Percentiles rank a stretch among this genome's conserved stretches.
Conservation (phyloP, 495 filamentous ascomycete species). For the Hyaloscypha bicolor region DNA sequence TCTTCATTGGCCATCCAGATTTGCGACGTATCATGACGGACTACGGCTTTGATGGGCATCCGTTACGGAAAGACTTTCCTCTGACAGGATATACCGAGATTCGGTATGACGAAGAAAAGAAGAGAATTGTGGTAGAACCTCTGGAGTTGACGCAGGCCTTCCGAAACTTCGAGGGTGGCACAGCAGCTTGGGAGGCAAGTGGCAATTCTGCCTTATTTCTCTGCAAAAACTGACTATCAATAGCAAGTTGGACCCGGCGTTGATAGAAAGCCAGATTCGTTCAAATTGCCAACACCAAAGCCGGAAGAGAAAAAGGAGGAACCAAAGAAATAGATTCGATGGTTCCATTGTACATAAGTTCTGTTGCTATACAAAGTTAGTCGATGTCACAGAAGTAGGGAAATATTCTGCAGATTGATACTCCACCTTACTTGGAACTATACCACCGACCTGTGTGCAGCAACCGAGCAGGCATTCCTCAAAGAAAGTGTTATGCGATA, state of each 20-base stretch:
- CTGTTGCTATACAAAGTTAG: neutral
- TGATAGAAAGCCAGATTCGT: slow-evolving; percentile 81
- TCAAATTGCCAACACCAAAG: slow-evolving; percentile 94
- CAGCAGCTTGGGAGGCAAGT: slow-evolving; percentile 61
- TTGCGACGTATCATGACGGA: slow-evolving; percentile 98
- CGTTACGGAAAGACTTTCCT: slow-evolving; percentile 96
- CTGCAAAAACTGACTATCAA: slow-evolving; percentile 16
- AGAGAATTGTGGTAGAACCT: slow-evolving; percentile 96
- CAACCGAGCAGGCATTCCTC: no score
- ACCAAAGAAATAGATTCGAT: slow-evolving; percentile 76
- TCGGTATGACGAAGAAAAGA: slow-evolving; percentile 98
- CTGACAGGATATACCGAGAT: slow-evolving; percentile 99
- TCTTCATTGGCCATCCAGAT: slow-evolving; percentile 95
- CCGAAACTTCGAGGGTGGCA: slow-evolving; percentile 94
- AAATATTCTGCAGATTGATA: neutral
- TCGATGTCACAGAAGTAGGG: neutral
- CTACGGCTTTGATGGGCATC: slow-evolving; percentile 98
- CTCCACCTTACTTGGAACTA: neutral
- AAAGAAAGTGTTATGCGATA: no score
- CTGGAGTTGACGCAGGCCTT: slow-evolving; percentile 98
- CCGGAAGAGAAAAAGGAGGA: slow-evolving; percentile 89
- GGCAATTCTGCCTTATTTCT: neutral
- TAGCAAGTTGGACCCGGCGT: slow-evolving; percentile 83
- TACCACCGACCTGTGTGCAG: neutral
- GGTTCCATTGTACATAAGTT: slow-evolving; percentile 29